Evolutionary conservation across 2,329 filamentous ascomycete genomes (phyloP), one percentile per base, ranked within the genome.

Genomic region (Verticillium tricorpus): DNA sequence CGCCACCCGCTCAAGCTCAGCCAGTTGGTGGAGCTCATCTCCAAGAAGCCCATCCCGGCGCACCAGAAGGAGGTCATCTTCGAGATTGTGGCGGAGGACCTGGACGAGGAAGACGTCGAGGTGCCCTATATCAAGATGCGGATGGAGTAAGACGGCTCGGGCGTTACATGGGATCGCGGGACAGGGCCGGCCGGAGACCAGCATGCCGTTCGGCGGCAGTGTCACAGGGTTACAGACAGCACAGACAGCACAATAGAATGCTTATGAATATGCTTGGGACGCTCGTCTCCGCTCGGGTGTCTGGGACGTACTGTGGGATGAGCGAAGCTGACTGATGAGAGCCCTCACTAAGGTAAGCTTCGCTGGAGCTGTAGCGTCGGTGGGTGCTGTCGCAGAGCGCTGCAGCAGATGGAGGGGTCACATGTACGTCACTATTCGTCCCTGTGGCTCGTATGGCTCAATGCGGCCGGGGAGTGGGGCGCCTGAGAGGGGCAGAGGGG

Each of bases 21-120:
- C 78, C 82, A 94, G 73, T 83, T 99, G 58, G 89, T 97, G 5
- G 92, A 94, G 78, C 86, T 85, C 56, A 90, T 99, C 66, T 96
- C 92, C 64, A 96, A 94, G 83, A 97, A 97, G 82, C 84, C 89
- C 2, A 89, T 99, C 62, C 94, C 95, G 0, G 85, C 86, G 4
- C 94, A 98, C 73, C 92, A 97, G 80, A 95, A 91, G 82, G 94
- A 97, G 70, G 86, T 98, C 65, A 97, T 98, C 69, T 96, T 98
- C 72, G 95, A 98, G 80, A 90, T 97, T 67, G 96, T 95, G 7
- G 92, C 90, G 0, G 94, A 98, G 74, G 95, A 98, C 72, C 80
- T 86, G 71, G 89, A 87, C 3, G 94, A 91, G 66, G 92, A 98
- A 78, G 95, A 99, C 74, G 94, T 98, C 1, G 95, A 99, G 78